A percentile compares a stretch with the other conserved stretches of the same genome.
phyloP scores from a whole-genome alignment of 2,329 filamentous ascomycete species.

The Ophiostoma novo-ulmi region DNA sequence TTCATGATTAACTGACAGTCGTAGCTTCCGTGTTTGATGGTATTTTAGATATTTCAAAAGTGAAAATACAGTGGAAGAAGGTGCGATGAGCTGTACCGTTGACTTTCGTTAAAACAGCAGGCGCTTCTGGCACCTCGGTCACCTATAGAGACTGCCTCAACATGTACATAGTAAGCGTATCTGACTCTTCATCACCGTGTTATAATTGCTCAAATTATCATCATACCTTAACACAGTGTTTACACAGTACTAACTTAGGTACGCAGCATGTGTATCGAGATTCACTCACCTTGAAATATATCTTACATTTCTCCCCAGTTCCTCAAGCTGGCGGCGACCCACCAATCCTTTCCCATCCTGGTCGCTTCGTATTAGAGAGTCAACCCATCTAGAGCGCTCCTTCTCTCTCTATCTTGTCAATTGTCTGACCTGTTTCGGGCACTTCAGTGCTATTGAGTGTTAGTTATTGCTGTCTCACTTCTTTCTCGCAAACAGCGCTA shows the following conservation, averaged over 20 bases:
- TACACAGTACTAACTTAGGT: not conserved
- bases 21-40: not conserved
- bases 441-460: not conserved
- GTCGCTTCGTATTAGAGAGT: not conserved
- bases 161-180: not conserved
- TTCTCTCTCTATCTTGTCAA: not conserved
- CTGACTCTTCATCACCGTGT: not conserved
- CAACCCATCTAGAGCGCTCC: constrained; percentile 3
- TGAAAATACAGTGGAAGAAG: not conserved
- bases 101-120: too few species aligned
- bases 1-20: not conserved
- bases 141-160: not conserved
- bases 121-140: too few species aligned
- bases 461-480: not conserved
- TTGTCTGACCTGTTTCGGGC: not conserved
- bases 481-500: not conserved
- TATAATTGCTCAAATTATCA: constrained; percentile 7
- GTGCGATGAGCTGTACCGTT: not conserved
- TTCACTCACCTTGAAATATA: not conserved
- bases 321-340: not conserved
- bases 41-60: not conserved
- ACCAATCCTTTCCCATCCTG: not conserved
- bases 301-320: constrained; percentile 5
- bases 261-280: not conserved
- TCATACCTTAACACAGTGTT: not conserved